Base-by-base conservation (phyloP, 225 moss, liverwort and hornwort genomes). In the Bryum argenteum region DNA sequence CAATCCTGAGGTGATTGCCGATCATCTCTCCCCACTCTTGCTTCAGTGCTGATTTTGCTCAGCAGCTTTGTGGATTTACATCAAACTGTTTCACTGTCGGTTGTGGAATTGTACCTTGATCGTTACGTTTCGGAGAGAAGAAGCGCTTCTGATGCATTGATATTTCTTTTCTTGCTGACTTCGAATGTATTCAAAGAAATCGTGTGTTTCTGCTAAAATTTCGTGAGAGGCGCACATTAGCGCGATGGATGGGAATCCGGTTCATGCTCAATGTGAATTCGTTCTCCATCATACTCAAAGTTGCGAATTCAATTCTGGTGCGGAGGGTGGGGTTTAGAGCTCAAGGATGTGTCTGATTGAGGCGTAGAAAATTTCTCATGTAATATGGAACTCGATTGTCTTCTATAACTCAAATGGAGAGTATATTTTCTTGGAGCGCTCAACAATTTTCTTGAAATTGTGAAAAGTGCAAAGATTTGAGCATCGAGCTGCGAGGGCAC, bases 371-470 rank as follows among this genome's bases (percentile, higher is more conserved):
- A 53, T 14, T 20, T 33, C 33, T 33, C n/a, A n/a, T n/a, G n/a
- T 33, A 33, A 33, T 33, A 2, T 33, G 33, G 7, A 33, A 33
- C 42, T 43, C 28, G 15, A 45, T 8, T 56, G 13, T 20, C 11
- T 14, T 4, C 33, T 2, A 33, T 5, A 33, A 11, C 60, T 72
- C 16, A 72, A 40, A 8, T 77, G 38, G 16, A 11, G 20, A 9
- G 28, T 58, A 56, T 19, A 19, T 43, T 54, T 71, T 26, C 37
- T 24, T 77, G 69, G 65, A 81, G 81, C 37, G 63, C 68, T 72
- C 18, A 64, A 13, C 80, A 42, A 33, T 44, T 23, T n/a, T 61
- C 16, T 64, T 58, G 45, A 71, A 61, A 71, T 69, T 53, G 37
- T 52, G 66, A 38, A 41, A 23, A 6, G 44, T 69, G 54, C 41